Evolutionary conservation across 2,329 filamentous ascomycete genomes (phyloP), one percentile per base, ranked within the genome.

Genomic region (Microcyclospora pomicola): DNA sequence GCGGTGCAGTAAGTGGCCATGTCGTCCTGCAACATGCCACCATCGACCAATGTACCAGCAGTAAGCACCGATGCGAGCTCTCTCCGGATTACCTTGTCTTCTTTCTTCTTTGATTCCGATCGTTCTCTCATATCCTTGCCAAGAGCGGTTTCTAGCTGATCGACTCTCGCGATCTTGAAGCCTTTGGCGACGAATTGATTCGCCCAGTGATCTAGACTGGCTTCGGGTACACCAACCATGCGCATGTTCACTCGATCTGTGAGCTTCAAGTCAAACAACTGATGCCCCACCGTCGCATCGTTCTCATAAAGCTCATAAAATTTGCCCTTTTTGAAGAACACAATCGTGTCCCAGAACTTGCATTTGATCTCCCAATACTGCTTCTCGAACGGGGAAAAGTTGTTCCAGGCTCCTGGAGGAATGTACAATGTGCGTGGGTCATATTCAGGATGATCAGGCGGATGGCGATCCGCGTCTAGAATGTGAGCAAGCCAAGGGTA

Each of bases 351-450:
- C 82, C 84, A 96, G 48, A 92, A 83, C 51, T 95, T 95, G 59
- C 87, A 82, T 65, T 98, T 98, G 60, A 98, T 96, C 53, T 93
- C 85, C 91, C 91, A 98, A 59, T 98, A 98, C 57, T 98, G 91
- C 59, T 86, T 92, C 62, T 98, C 91, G 47, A 98, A 98, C 0
- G 88, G 75, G 0, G 87, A 92, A 56, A 98, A 95, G 16, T 82
- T 79, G 24, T 65, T 64, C 77, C 80, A 93, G 0, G 85, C 84
- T 27, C 68, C 56, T 0, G 84, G 82, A 0, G 91, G 91, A 27
- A 98, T 81, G 59, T 80, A 94, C n/a, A 98, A 72, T 0, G 86
- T 92, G 14, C 84, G 73, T 7, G 85, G 84, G 51, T 98, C 87
- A 51, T 88, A 94, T 40, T 98, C 88, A 0, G 87, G 80, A 58